These are phyloP conservation scores for Aspergillus luchuensis DNA, from an alignment of 2,329 filamentous ascomycete species.

Conservation along the genomic window DNA sequence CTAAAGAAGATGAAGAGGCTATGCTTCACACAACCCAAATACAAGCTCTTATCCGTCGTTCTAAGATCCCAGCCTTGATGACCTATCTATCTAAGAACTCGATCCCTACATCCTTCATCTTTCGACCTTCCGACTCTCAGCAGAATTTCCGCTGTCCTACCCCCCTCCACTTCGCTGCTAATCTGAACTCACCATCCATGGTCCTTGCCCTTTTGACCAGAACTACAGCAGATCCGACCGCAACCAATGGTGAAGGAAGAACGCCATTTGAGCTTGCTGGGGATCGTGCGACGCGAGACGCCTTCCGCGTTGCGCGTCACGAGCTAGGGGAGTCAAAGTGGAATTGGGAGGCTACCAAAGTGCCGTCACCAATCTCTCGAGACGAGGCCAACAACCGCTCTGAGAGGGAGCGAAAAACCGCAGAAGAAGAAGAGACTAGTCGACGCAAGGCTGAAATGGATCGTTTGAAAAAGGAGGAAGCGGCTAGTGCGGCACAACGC, in stretches of 20 bases:
- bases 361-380: constrained; percentile 71
- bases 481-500: constrained; percentile 41
- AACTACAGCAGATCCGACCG: constrained; percentile 71
- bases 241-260: constrained; percentile 73
- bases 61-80: constrained; percentile 82
- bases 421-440: constrained; percentile 67
- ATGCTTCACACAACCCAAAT: constrained; percentile 85
- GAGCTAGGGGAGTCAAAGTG: constrained; percentile 76
- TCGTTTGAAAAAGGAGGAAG: constrained; percentile 66
- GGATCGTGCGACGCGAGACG: constrained; percentile 81
- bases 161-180: constrained; percentile 80
- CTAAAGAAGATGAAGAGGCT: constrained; percentile 81
- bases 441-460: constrained; percentile 75
- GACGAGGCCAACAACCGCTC: constrained; percentile 70
- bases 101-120: constrained; percentile 71
- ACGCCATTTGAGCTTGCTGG: constrained; percentile 85
- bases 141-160: constrained; percentile 80
- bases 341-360: constrained; percentile 74
- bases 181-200: constrained; percentile 76
- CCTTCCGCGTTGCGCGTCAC: constrained; percentile 83
- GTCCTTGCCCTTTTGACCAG: constrained; percentile 75
- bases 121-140: constrained; percentile 67
- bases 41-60: constrained; percentile 82
- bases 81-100: constrained; percentile 79
- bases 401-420: constrained; percentile 69